Conservation (phyloP, 2,329 filamentous ascomycete genomes). For the Tolypocladium tundrense region DNA sequence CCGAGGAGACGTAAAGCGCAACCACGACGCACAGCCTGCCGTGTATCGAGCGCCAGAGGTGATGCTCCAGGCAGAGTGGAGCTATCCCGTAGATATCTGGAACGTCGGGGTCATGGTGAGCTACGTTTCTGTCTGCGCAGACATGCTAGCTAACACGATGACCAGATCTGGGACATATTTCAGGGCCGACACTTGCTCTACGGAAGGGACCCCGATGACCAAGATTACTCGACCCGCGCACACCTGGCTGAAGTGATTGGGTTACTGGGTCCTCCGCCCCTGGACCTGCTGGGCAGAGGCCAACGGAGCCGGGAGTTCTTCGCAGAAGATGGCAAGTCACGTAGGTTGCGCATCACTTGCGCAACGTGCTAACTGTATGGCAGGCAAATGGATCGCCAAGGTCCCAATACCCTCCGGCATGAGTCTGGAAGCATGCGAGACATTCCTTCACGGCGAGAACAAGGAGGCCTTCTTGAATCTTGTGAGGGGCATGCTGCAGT, state of each 20-base stretch:
- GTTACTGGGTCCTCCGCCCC: conserved; percentile 10
- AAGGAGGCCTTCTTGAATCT: conserved; percentile 11
- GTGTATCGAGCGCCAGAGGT: conserved; percentile 15
- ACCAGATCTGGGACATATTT: conserved; percentile 13
- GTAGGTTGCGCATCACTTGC: not conserved
- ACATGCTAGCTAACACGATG: too few relatives aligned
- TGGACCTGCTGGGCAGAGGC: conserved; percentile 6
- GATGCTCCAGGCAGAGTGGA: conserved; percentile 12
- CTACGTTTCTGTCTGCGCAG: not conserved
- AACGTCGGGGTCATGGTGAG: conserved; percentile 12
- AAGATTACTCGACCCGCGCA: conserved; percentile 9
- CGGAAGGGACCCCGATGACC: conserved; percentile 4
- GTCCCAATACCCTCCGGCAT: not conserved
- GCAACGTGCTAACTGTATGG: not conserved
- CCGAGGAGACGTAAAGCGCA: not conserved
- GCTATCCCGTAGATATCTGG: conserved; percentile 3
- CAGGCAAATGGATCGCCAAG: not conserved
- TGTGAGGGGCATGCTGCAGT: conserved; percentile 13
- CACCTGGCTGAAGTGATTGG: conserved; percentile 14
- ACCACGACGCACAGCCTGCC: conserved; percentile 11
- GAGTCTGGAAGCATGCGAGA: not conserved
- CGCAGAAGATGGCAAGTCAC: conserved; percentile 5
- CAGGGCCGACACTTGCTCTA: conserved; percentile 12
- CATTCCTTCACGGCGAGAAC: conserved; percentile 6
- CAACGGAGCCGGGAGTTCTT: conserved; percentile 7